A percentile compares a stretch with the other conserved stretches of the same genome.
These are phyloP conservation scores for Solanum aculeatissimum DNA, from an alignment of 305 asterid species.

Conservation along the genomic window DNA sequence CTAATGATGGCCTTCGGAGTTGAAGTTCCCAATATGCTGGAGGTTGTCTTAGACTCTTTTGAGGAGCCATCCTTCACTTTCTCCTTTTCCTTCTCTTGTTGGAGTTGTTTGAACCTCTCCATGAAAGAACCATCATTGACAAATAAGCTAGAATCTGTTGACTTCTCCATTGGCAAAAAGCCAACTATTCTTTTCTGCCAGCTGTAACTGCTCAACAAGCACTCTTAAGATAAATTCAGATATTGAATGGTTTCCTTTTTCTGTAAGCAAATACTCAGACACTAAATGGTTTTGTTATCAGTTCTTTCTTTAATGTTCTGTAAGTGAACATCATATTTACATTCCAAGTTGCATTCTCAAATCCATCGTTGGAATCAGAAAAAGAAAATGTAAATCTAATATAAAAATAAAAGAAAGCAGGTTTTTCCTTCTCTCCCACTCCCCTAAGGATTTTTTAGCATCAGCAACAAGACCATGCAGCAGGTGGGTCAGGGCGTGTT, in stretches of 20 bases:
- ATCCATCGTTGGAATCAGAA: neutral
- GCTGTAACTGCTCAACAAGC: conserved; percentile 44
- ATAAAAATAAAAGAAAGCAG: neutral
- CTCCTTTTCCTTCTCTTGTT: conserved; percentile 45
- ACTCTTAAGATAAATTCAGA: conserved; percentile 44
- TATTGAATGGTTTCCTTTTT: conserved; percentile 1
- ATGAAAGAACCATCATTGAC: conserved; percentile 86
- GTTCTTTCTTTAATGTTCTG: neutral
- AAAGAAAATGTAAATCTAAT: neutral
- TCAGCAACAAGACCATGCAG: neutral
- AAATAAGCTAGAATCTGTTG: conserved; percentile 44
- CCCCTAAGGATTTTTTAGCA: neutral
- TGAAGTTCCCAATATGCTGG: conserved; percentile 25
- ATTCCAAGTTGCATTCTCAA: neutral
- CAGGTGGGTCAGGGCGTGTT: neutral
- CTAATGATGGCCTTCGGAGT: conserved; percentile 44
- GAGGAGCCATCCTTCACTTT: conserved; percentile 21
- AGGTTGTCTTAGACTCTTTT: conserved; percentile 23
- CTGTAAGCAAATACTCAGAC: neutral
- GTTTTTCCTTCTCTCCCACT: neutral
- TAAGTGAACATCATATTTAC: neutral
- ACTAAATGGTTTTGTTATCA: neutral
- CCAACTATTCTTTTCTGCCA: conserved; percentile 22
- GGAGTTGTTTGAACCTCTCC: conserved; percentile 92
- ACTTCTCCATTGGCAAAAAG: conserved; percentile 49